Base-by-base conservation (phyloP, 129 eudicot species). In the Arctium lappa region DNA sequence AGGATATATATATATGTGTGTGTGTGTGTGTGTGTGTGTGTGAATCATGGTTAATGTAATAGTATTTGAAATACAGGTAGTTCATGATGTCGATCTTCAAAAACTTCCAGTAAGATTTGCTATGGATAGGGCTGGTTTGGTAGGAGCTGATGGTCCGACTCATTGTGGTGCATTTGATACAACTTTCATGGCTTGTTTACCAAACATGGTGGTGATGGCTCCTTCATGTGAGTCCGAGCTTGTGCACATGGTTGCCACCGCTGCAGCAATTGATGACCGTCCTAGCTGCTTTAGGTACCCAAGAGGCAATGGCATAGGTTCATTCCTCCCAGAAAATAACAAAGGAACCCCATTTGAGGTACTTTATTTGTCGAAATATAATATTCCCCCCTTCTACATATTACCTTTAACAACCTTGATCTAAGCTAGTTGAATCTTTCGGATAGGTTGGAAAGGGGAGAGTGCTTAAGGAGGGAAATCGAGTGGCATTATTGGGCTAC, bases 111-210 rank as follows among this genome's bases (percentile, higher is more conserved):
- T 91, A 10, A 78, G 95, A 75, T 91, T 91, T 71, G 89, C 90
- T 0, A 78, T 91, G 84, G 95, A 91, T 77, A 79, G 95, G 80
- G 95, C 95, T 9, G 92, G 95, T 36, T 85, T 91, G 38, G 95
- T 91, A 1, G 95, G 95, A 16, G 92, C 91, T 1, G 95, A 91
- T 76, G 95, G 95, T 9, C 95, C 95, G 13, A 91, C 92, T 39
- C 95, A 91, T 75, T 89, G 92, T 84, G 95, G 95, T 50, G 91
- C 95, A 72, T 91, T 91, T 63, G 95, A 91, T 82, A 89, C 89
- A 3, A 63, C 95, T 39, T 91, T 83, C 83, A 85, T 89, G 90
- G 92, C 92, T 60, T 87, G 88, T 69, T 82, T 89, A 27, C 92
- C 92, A 13, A 87, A 87, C 70, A 89, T 89, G 92, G 92, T 89